These are phyloP conservation scores for Macrocystidia cucumis DNA, from an alignment of 1,284 basidiomycete species.

Conservation along the genomic window DNA sequence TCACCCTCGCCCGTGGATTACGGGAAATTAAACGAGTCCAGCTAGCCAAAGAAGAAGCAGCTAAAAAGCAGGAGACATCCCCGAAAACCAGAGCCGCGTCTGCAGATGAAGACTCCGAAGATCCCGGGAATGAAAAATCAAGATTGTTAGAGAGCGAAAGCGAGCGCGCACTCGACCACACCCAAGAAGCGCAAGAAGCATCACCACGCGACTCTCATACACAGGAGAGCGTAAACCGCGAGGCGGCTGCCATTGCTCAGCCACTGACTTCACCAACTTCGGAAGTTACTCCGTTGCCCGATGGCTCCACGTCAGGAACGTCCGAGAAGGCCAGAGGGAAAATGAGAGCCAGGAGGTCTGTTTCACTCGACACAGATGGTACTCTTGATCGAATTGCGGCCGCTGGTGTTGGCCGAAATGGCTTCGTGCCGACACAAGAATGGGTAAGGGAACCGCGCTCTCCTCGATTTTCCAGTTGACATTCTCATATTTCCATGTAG, in stretches of 20 bases:
- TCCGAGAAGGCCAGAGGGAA: constrained; percentile 88
- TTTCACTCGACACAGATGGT: constrained; percentile 49
- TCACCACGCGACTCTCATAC: constrained; percentile 12
- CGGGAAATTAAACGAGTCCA: constrained; percentile 77
- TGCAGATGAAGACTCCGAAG: constrained; percentile 23
- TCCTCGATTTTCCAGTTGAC: constrained; percentile 7
- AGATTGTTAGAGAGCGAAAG: constrained; percentile 44
- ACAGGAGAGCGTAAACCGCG: constrained; percentile 5
- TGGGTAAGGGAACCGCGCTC: too few relatives aligned
- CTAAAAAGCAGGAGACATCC: constrained; percentile 27
- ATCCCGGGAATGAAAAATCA: constrained; percentile 53
- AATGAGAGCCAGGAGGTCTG: constrained; percentile 63
- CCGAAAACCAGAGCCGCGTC: constrained; percentile 27
- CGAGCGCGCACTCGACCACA: constrained; percentile 17
- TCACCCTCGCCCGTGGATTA: constrained; percentile 78
- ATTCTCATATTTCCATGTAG: constrained; percentile 22
- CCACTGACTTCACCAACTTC: constrained; percentile 36
- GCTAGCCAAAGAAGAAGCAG: constrained; percentile 62
- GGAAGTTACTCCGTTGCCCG: constrained; percentile 20
- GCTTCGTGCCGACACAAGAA: constrained; percentile 90
- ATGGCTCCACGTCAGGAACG: constrained; percentile 23
- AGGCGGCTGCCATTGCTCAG: constrained; percentile 9
- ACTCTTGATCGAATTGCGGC: constrained; percentile 59
- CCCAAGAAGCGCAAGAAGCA: constrained; percentile 9
- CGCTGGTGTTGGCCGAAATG: constrained; percentile 72